Evolutionary conservation across 345 rosid species (phyloP).

Genomic region (Boechera retrofracta): DNA sequence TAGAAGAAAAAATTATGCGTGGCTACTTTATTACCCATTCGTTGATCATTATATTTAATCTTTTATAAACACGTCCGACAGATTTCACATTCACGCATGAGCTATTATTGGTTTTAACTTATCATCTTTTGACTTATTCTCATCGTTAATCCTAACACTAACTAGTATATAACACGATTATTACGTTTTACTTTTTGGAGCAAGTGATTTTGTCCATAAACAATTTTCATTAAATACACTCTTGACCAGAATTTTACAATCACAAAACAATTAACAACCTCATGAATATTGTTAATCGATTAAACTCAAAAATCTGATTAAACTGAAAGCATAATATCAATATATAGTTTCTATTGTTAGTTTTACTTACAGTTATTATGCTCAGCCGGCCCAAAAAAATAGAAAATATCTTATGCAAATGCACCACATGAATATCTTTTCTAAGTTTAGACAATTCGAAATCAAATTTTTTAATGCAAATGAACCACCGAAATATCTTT

Average conservation of each 20-base stretch:
- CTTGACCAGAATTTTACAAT: conserved; percentile 3
- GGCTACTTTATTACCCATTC: conserved; percentile 35
- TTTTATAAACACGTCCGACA: conserved; percentile 41
- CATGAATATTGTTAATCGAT: neutral
- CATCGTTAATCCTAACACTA: conserved; percentile 20
- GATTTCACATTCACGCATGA: conserved; percentile 31
- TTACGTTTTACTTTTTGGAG: conserved; percentile 25
- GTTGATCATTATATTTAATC: conserved; percentile 19
- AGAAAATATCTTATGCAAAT: neutral
- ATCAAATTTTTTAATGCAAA: neutral
- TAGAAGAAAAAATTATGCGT: conserved; percentile 26
- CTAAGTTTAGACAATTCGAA: neutral
- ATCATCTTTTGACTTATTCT: conserved; percentile 20
- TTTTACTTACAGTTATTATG: no score
- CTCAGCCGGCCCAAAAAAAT: no score
- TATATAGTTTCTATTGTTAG: no score
- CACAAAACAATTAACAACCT: neutral
- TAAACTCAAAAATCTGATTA: neutral
- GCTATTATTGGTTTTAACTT: conserved; percentile 7
- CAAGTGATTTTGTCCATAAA: neutral
- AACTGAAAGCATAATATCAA: neutral
- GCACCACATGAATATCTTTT: conserved; percentile 6
- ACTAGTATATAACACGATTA: conserved; percentile 26
- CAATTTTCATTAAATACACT: neutral
- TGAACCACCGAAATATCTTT: neutral